Base-by-base conservation (phyloP, 352 stramenopile genomes). In the Globisporangium recalcitrans region DNA sequence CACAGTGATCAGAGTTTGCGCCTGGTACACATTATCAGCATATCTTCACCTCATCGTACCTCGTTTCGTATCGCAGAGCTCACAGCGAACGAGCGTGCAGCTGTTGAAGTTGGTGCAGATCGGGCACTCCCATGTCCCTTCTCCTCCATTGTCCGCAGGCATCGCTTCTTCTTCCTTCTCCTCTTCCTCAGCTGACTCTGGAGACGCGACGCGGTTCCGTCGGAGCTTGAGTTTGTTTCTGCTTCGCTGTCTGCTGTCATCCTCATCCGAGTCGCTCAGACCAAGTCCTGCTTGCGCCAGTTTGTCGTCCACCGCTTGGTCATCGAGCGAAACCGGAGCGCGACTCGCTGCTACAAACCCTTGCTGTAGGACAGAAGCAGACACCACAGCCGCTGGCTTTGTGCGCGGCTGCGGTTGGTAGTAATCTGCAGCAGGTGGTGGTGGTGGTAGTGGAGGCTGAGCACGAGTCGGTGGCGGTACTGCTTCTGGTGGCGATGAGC, bases 71-170 rank as follows among this genome's bases (percentile, higher is more conserved):
- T 89, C 76, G 48, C 80, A 89, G 21, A 89, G 66, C 44, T 82
- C 76, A 58, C 80, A 89, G 16, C 68, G 67, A 7, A 63, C 65
- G 13, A 73, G 65, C 27, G 61, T 56, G 4, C 47, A 21, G 21
- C 62, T 60, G 52, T 89, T 89, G 29, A 82, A 69, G 58, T 82
- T 85, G 24, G 80, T 89, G 62, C 80, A 89, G 5, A 87, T 72
- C 3, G 68, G 63, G 49, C 80, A 89, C 44, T 67, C 61, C 60
- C 60, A 65, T 16, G 60, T 65, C 40, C 21, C 27, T 34, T n/a
- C 9, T 34, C 44, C 9, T 19, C 44, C 21, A 51, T 26, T 14
- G 1, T 51, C 44, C 21, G 27, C n/a, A 19, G 58, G 26, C 11
- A 29, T 49, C 14, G 34, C 48, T 22, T 58, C 38, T 36, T 64